phyloP scores from a whole-genome alignment of 768 basidiomycete genomes.

The Daedaleopsis sinensis region DNA sequence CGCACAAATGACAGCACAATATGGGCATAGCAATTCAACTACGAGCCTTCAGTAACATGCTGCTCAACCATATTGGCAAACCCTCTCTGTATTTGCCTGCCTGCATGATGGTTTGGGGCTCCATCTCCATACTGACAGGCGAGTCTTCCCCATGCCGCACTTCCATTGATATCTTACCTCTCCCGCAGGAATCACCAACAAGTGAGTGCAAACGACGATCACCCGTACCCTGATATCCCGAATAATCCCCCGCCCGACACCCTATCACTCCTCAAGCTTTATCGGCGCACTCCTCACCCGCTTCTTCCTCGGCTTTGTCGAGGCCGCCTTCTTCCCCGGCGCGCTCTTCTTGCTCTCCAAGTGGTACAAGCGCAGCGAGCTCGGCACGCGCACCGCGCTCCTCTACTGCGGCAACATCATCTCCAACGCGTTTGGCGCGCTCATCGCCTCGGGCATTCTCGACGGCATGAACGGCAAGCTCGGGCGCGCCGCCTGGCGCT shows the following conservation, averaged over 20 bases:
- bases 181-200: constrained; percentile 23
- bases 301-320: constrained; percentile 70
- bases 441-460: constrained; percentile 79
- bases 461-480: constrained; percentile 68
- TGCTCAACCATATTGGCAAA: constrained; percentile 64
- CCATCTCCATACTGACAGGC: constrained; percentile 54
- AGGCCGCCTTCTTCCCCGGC: constrained; percentile 72
- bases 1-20: too few species aligned
- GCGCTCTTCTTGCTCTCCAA: constrained; percentile 64
- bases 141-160: background rate
- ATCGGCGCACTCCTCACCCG: constrained; percentile 65
- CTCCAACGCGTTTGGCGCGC: constrained; percentile 79
- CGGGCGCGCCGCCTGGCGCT: constrained; percentile 70
- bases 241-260: background rate
- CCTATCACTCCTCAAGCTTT: constrained; percentile 39
- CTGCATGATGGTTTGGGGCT: constrained; percentile 68
- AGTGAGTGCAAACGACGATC: constrained; percentile 16
- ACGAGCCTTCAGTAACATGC: constrained; percentile 57
- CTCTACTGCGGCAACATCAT: constrained; percentile 76
- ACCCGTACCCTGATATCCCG: background rate
- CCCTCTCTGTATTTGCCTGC: constrained; percentile 68
- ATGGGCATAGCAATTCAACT: too few species aligned
- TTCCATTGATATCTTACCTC: background rate
- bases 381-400: constrained; percentile 69
- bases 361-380: constrained; percentile 75